A percentile compares a stretch with the other conserved stretches of the same genome.
Conservation (phyloP, 208 protist genomes). For the Leishmania major region DNA sequence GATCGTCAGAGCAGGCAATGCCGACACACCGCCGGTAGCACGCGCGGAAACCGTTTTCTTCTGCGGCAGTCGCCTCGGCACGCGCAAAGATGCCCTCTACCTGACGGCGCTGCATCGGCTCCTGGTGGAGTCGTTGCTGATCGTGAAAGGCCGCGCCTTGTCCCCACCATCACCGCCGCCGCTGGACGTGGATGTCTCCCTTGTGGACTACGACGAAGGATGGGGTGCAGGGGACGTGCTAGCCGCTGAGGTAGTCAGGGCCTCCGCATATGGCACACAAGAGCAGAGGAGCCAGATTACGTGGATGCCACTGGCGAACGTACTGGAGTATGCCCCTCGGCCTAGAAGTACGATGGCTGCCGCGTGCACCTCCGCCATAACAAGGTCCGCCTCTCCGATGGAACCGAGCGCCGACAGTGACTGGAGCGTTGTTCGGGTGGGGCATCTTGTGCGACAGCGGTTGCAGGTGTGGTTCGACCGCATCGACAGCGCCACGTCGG, state of each 20-base stretch:
- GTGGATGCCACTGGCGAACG: not conserved
- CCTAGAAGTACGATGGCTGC: not conserved
- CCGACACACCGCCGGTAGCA: not conserved
- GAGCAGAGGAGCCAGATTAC: not conserved
- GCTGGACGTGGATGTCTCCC: conserved; percentile 27
- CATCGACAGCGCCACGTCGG: conserved; percentile 13
- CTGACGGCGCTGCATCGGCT: conserved; percentile 11
- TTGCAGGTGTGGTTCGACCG: conserved; percentile 21
- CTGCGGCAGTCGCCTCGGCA: conserved; percentile 4
- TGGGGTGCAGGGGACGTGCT: conserved; percentile 53
- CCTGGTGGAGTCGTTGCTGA: conserved; percentile 3
- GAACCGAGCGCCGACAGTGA: not conserved
- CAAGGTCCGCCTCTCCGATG: not conserved
- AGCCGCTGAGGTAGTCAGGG: conserved; percentile 8
- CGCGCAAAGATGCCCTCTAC: conserved; percentile 21
- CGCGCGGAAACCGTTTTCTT: conserved; percentile 8
- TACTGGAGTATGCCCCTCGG: not conserved
- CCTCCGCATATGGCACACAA: not conserved
- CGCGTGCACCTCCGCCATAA: not conserved
- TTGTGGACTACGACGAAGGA: conserved; percentile 47
- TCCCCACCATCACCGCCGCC: not conserved
- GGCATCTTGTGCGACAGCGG: conserved; percentile 2
- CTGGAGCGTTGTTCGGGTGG: not conserved
- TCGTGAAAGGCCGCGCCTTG: not conserved
- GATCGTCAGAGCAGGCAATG: not conserved